Percentiles rank a stretch among this genome's conserved stretches.
Evolutionary conservation across 257 asterid species (phyloP).

Genomic region (Haberlea rhodopensis): DNA sequence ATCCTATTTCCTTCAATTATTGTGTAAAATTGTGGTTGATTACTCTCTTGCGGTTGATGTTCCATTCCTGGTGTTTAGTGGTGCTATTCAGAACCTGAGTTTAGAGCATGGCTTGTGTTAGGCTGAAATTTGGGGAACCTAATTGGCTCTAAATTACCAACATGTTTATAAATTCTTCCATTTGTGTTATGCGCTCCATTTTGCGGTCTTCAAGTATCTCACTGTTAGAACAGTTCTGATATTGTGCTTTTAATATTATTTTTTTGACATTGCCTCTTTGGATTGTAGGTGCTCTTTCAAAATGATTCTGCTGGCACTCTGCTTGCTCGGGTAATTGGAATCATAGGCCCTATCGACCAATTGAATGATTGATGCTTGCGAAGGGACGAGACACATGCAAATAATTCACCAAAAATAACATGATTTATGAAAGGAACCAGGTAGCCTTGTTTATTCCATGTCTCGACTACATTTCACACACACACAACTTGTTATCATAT

Average conservation of each 20-base stretch:
- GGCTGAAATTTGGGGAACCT: background rate
- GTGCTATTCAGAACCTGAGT: background rate
- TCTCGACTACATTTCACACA: background rate
- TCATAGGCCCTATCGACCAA: conserved; percentile 73
- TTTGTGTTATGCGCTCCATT: too few species aligned
- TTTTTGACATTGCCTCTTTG: background rate
- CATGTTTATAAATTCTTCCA: background rate
- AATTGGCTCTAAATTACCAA: too few species aligned
- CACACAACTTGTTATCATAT: background rate
- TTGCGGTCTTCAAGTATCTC: background rate
- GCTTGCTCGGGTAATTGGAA: conserved; percentile 95
- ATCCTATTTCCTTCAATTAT: background rate
- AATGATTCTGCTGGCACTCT: conserved; percentile 78
- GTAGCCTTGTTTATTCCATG: conserved; percentile 34
- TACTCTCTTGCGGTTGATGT: background rate
- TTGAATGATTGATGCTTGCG: conserved; percentile 84
- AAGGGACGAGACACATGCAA: conserved; percentile 85
- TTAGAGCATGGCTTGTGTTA: background rate
- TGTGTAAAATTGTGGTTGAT: background rate
- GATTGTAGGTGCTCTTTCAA: background rate
- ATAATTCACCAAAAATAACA: conserved; percentile 87
- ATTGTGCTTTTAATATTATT: too few species aligned
- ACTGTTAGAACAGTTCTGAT: background rate
- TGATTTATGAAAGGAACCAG: conserved; percentile 94
- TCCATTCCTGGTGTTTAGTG: too few species aligned